These are phyloP conservation scores for Colletotrichum caudatum DNA, from an alignment of 2,329 filamentous ascomycete species.

Conservation along the genomic window DNA sequence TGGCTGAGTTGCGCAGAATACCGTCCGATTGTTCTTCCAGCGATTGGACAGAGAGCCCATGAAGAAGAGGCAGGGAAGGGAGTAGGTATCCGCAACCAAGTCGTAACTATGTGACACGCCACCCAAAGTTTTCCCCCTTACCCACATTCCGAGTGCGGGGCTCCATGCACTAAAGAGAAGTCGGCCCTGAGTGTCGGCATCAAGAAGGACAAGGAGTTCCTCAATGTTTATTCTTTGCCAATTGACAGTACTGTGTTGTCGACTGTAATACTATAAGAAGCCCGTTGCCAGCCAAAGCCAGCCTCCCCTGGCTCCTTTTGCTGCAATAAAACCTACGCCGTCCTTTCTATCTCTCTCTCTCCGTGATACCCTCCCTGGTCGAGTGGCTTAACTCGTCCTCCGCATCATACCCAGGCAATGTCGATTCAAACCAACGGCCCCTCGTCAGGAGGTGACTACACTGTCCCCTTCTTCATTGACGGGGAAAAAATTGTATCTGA, in stretches of 20 bases:
- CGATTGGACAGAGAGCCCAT: constrained; percentile 6
- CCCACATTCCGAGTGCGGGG: constrained; percentile 40
- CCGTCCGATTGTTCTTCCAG: constrained; percentile 6
- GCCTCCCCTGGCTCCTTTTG: background rate
- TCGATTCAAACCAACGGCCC: constrained; percentile 22
- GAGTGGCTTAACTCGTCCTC: background rate
- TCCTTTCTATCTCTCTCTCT: too few species aligned
- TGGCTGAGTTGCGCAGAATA: constrained; percentile 8
- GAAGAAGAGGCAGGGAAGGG: background rate
- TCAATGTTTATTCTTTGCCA: background rate
- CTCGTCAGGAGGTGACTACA: constrained; percentile 18
- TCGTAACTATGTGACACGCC: background rate
- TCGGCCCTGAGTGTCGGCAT: constrained; percentile 32
- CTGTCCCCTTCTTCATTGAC: constrained; percentile 58
- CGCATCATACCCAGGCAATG: constrained; percentile 29
- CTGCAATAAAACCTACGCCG: background rate
- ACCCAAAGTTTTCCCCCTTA: constrained; percentile 25
- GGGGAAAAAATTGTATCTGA: constrained; percentile 59
- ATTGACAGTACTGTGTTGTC: constrained; percentile 12
- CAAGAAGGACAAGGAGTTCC: constrained; percentile 17
- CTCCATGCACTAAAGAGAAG: constrained; percentile 33
- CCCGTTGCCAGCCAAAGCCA: background rate
- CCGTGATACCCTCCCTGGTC: background rate
- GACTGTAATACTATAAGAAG: constrained; percentile 23
- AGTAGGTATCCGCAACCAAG: constrained; percentile 16